A percentile compares a stretch with the other conserved stretches of the same genome.
These are phyloP conservation scores for Scortechinia acanthostroma DNA, from an alignment of 2,329 filamentous ascomycete genomes.

Conservation along the genomic window DNA sequence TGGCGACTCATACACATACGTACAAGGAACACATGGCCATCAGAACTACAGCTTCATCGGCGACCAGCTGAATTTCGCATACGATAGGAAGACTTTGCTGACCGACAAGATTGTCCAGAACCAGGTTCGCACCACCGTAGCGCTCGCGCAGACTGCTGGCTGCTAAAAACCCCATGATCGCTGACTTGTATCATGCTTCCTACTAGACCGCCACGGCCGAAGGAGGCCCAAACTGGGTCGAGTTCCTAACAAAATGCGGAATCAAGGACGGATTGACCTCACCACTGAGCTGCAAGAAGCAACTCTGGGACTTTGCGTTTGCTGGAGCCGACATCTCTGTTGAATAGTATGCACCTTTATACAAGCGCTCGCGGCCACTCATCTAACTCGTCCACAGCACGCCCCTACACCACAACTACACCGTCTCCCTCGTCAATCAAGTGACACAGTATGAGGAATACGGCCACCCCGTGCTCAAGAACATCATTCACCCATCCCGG, in stretches of 20 bases:
- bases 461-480: slow-evolving; percentile 27
- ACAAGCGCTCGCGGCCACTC: background rate
- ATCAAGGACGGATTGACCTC: too few species aligned
- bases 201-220: too few species aligned
- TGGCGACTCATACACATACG: slow-evolving; percentile 41
- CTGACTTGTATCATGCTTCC: too few species aligned
- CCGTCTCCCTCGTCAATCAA: slow-evolving; percentile 38
- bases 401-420: slow-evolving; percentile 40
- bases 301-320: slow-evolving; percentile 50
- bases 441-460: slow-evolving; percentile 36
- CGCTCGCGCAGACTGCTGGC: too few species aligned
- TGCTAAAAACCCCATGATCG: too few species aligned
- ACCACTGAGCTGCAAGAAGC: too few species aligned
- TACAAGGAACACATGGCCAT: slow-evolving; percentile 41
- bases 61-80: slow-evolving; percentile 36
- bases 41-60: slow-evolving; percentile 45
- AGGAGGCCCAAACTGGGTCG: too few species aligned
- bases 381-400: slow-evolving; percentile 18
- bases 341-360: slow-evolving; percentile 17
- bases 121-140: slow-evolving; percentile 36
- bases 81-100: slow-evolving; percentile 31
- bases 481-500: slow-evolving; percentile 18
- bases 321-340: slow-evolving; percentile 39
- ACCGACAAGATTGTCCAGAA: slow-evolving; percentile 41
- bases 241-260: too few species aligned